Evolutionary conservation across 441 rosid species (phyloP).

Genomic region (Populus hybrid): DNA sequence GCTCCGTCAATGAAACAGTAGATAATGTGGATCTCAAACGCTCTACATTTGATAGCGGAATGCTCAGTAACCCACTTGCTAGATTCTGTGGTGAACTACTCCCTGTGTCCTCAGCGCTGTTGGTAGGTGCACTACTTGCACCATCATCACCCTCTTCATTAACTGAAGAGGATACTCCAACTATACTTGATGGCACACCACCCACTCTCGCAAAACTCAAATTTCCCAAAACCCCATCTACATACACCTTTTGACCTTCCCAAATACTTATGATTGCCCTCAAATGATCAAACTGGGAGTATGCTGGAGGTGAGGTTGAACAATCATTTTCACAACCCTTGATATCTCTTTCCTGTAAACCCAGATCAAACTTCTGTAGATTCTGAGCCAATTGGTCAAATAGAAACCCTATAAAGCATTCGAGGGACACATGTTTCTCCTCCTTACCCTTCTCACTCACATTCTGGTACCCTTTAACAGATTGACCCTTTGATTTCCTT

Average conservation of each 20-base stretch:
- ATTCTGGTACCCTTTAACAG: constrained; percentile 18
- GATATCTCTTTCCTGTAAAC: constrained; percentile 35
- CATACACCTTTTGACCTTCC: constrained; percentile 71
- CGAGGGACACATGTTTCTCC: constrained; percentile 45
- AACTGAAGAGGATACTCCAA: constrained; percentile 60
- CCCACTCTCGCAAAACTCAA: constrained; percentile 89
- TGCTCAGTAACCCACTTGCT: constrained; percentile 72
- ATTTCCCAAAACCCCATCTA: constrained; percentile 78
- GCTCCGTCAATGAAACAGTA: constrained; percentile 74
- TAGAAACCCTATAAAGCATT: constrained; percentile 56
- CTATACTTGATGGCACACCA: constrained; percentile 71
- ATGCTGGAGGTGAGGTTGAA: constrained; percentile 23
- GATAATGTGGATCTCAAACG: constrained; percentile 80
- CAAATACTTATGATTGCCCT: constrained; percentile 52
- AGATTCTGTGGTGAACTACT: constrained; percentile 60
- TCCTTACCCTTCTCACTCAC: constrained; percentile 31
- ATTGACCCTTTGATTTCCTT: constrained; percentile 27
- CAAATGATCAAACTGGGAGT: constrained; percentile 42
- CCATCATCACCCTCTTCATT: constrained; percentile 59
- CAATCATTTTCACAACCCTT: constrained; percentile 23
- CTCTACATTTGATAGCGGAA: constrained; percentile 93
- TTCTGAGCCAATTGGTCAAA: constrained; percentile 64
- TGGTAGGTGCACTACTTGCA: constrained; percentile 23
- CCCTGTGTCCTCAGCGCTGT: constrained; percentile 52
- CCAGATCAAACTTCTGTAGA: constrained; percentile 67